These are phyloP conservation scores for Aspergillus bombycis DNA, from an alignment of 2,329 filamentous ascomycete species.

Conservation along the genomic window DNA sequence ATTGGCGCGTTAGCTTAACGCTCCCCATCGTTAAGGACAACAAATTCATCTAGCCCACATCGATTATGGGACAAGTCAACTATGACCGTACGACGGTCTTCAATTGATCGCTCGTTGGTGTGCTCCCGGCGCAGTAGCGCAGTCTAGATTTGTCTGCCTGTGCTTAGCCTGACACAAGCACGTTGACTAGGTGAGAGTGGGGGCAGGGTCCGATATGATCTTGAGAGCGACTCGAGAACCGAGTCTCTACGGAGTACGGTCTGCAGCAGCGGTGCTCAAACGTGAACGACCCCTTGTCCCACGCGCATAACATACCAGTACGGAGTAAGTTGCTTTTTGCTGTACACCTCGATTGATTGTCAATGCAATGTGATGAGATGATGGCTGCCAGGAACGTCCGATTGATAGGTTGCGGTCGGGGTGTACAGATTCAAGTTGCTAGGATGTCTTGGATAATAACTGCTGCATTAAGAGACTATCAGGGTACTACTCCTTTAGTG, in stretches of 20 bases:
- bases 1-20: constrained; percentile 4
- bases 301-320: background rate
- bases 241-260: background rate
- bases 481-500: background rate
- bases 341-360: too few relatives aligned
- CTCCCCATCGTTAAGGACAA: background rate
- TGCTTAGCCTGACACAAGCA: background rate
- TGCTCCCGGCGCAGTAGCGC: background rate
- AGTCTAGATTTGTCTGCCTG: constrained; percentile 1
- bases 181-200: background rate
- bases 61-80: background rate
- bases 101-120: background rate
- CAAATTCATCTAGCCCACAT: background rate
- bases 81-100: background rate
- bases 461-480: background rate
- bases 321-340: background rate
- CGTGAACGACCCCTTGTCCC: background rate
- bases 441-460: background rate
- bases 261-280: background rate
- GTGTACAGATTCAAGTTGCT: background rate
- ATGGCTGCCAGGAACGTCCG: background rate
- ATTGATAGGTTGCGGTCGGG: background rate
- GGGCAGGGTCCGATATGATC: background rate
- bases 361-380: background rate
- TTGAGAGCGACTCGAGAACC: background rate